Base-by-base conservation (phyloP, 768 basidiomycete genomes). In the Trametes cinnabarina region DNA sequence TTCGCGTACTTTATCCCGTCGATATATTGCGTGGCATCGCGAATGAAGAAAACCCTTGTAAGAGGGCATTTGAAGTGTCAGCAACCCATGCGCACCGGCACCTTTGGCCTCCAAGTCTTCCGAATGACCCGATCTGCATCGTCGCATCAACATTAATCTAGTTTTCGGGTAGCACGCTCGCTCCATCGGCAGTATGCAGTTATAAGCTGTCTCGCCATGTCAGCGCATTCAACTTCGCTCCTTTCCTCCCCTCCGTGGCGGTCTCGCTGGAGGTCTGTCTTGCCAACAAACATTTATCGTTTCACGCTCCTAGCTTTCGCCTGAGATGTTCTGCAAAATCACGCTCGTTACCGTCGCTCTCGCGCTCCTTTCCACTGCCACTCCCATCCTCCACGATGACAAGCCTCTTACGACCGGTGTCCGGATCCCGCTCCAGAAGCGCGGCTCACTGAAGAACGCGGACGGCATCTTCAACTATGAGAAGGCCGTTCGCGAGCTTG, bases 271-370 rank as follows among this genome's bases (percentile, higher is more conserved):
- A 46, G 44, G 44, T 46, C 48, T 35, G 32, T 35, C 30, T 34
- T 6, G 35, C n/a, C n/a, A n/a, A n/a, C n/a, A n/a, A n/a, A n/a
- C n/a, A n/a, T n/a, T n/a, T n/a, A n/a, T n/a, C n/a, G n/a, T n/a
- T n/a, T n/a, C n/a, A n/a, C n/a, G n/a, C 12, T 20, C 48, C 22
- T 49, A 28, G 12, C 25, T 12, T 39, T 40, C 37, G 22, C 44
- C 44, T 26, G n/a, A 11, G 40, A 65, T 67, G 66, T 65, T 67
- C 48, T 61, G 51, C 61, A 67, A 65, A 42, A 35, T 56, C 22
- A 28, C 61, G 34, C 50, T 65, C 25, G 12, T 65, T 55, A 50
- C 59, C 46, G 51, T 67, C 30, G 57, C 64, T 15, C 61, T 67
- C 32, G 63, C 61, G 2, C 53, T 67, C 40, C 34, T 66, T 50